A percentile compares a stretch with the other conserved stretches of the same genome.
These are phyloP conservation scores for Aspergillus sp. DNA, from an alignment of 2,329 filamentous ascomycete species.

Conservation along the genomic window DNA sequence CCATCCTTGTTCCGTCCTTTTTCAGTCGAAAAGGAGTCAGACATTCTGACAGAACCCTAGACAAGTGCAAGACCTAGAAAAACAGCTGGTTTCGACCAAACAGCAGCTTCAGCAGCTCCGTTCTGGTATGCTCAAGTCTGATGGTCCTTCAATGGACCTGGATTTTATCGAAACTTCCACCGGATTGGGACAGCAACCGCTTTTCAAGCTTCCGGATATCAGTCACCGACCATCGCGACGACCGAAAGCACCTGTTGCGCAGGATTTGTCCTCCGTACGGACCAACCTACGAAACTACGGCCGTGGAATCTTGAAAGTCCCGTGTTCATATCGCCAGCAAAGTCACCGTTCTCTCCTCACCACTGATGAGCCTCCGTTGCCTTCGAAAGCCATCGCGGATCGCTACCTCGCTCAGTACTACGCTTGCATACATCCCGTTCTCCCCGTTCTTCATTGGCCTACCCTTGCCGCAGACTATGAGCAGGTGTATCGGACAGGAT, in stretches of 20 bases:
- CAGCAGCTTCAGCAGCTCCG: conserved; percentile 71
- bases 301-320: conserved; percentile 72
- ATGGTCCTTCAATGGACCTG: conserved; percentile 36
- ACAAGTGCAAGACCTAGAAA: conserved; percentile 94
- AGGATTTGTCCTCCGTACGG: conserved; percentile 65
- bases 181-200: conserved; percentile 29
- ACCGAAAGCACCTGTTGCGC: conserved; percentile 54
- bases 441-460: conserved; percentile 84
- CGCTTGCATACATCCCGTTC: conserved; percentile 66
- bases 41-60: conserved; percentile 29
- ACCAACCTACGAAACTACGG: conserved; percentile 66
- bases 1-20: conserved; percentile 3
- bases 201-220: conserved; percentile 57
- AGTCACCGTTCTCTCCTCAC: conserved; percentile 46
- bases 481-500: conserved; percentile 61
- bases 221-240: conserved; percentile 60
- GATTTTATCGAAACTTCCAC: conserved; percentile 28
- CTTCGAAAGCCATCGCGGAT: conserved; percentile 63
- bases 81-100: conserved; percentile 73
- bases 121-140: conserved; percentile 52
- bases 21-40: background rate
- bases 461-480: conserved; percentile 72
- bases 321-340: conserved; percentile 58
- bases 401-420: conserved; percentile 70
- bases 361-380: conserved; percentile 57